Percentiles rank a stretch among this genome's conserved stretches.
These are phyloP conservation scores for Penicillium lividum DNA, from an alignment of 495 filamentous ascomycete species.

Conservation along the genomic window DNA sequence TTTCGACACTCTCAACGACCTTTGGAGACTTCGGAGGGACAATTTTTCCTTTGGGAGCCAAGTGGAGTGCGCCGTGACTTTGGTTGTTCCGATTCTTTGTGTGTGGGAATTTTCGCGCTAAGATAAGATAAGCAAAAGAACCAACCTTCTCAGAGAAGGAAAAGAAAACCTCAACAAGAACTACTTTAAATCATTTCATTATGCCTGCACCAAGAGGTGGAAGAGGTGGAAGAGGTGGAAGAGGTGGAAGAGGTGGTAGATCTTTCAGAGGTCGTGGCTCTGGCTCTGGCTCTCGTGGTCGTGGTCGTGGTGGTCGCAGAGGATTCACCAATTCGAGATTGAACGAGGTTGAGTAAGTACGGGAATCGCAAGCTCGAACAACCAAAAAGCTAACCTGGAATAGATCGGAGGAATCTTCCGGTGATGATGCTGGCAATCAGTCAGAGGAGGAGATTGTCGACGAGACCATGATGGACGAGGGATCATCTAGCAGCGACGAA, in stretches of 20 bases:
- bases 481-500: conserved; percentile 49
- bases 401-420: conserved; percentile 41
- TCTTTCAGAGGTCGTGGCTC: conserved; percentile 21
- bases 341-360: conserved; percentile 42
- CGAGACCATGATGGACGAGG: conserved; percentile 34
- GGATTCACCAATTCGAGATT: conserved; percentile 42
- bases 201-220: conserved; percentile 32
- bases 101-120: conserved; percentile 55
- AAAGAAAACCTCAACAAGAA: not conserved
- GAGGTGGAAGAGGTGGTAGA: conserved; percentile 14
- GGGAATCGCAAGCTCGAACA: not conserved
- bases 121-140: conserved; percentile 50
- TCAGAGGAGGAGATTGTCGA: conserved; percentile 28
- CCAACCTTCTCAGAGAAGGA: not conserved
- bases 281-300: conserved; percentile 12
- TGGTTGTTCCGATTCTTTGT: conserved; percentile 48
- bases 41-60: conserved; percentile 29
- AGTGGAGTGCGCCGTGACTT: conserved; percentile 26
- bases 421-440: conserved; percentile 23
- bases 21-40: conserved; percentile 31
- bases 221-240: conserved; percentile 15
- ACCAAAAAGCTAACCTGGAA: conserved; percentile 12
- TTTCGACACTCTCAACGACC: conserved; percentile 15
- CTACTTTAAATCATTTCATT: conserved; percentile 8
- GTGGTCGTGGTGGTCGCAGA: conserved; percentile 26